Base-by-base conservation (phyloP, 129 eudicot genomes). In the Kitagawia praeruptora region DNA sequence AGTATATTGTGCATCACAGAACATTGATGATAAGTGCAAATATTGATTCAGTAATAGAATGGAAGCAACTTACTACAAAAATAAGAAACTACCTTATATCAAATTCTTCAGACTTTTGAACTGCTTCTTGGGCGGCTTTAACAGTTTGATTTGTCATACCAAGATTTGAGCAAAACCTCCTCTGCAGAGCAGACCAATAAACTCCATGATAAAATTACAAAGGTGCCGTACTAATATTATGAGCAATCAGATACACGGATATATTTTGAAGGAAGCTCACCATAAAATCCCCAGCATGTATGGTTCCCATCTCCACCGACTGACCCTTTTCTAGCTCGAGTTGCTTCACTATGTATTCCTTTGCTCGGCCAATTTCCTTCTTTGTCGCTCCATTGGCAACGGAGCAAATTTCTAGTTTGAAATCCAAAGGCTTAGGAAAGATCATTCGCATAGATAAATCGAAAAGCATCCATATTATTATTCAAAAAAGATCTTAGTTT, bases 311-410 rank as follows among this genome's bases (percentile, higher is more conserved):
- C 72, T 91, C 98, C 79, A 91, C 91, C 2, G 93, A 88, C 79
- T 89, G 86, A 21, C 97, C 97, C 97, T 86, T 91, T 81, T 92
- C 98, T 56, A 90, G 89, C 87, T 92, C 90, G 25, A 94, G 84
- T 69, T 92, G 93, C 85, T 88, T 94, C 77, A 92, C 92, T 67
- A 94, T 92, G 85, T 88, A 91, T 72, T 91, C 97, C 85, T 91
- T 94, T 48, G 98, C 97, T 58, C 97, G 87, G 46, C 98, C 97
- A 74, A 92, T 90, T 84, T 94, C 98, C 87, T 92, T 94, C 93
- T 90, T 94, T 84, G 97, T 85, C 11, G 96, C 97, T 80, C 97
- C 98, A 89, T 88, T 85, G 40, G 95, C 96, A 88, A 88, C 88
- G 78, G 96, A 91, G 88, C 97, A 92, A 75, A 94, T 94, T 88